Conservation (phyloP, 1,284 basidiomycete genomes). For the Somion occarium region DNA sequence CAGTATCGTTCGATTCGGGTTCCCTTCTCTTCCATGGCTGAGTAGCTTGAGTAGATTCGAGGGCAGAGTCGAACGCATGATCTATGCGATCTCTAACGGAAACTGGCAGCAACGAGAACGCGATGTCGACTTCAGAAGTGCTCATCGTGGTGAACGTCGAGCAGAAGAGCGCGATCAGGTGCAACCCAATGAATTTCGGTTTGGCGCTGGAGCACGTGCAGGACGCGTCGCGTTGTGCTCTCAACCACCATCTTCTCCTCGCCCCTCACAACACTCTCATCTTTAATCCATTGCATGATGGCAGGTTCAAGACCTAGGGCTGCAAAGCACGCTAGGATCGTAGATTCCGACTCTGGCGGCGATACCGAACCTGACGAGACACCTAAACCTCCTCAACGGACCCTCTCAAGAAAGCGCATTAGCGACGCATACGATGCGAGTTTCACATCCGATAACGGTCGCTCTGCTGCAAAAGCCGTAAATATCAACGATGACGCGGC, state of each 20-base stretch:
- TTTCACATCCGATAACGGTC: slow-evolving; percentile 43
- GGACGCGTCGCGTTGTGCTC: background rate
- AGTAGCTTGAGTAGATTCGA: background rate
- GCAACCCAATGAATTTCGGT: too few relatives aligned
- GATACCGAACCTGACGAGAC: slow-evolving; percentile 24
- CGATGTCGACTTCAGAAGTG: slow-evolving; percentile 17
- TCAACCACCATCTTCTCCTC: too few relatives aligned
- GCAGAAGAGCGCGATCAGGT: background rate
- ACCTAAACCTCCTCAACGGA: slow-evolving; percentile 12
- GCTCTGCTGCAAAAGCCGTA: slow-evolving; percentile 49
- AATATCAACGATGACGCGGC: slow-evolving; percentile 78
- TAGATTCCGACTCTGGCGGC: slow-evolving; percentile 23
- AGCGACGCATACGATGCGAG: slow-evolving; percentile 55
- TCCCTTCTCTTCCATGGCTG: slow-evolving; percentile 17
- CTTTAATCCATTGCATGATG: too few relatives aligned
- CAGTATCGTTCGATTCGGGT: background rate
- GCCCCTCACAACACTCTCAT: too few relatives aligned
- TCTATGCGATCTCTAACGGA: slow-evolving; percentile 22
- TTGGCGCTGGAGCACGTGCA: background rate
- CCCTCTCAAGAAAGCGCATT: slow-evolving; percentile 49
- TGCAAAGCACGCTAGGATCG: slow-evolving; percentile 11
- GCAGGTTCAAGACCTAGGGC: too few relatives aligned
- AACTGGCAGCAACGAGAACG: slow-evolving; percentile 19
- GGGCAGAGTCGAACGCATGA: slow-evolving; percentile 21
- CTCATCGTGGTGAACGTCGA: slow-evolving; percentile 5